Percentiles rank a stretch among this genome's conserved stretches.
phyloP scores from a whole-genome alignment of 2,329 filamentous ascomycete species.

The Leptographium lundbergii region DNA sequence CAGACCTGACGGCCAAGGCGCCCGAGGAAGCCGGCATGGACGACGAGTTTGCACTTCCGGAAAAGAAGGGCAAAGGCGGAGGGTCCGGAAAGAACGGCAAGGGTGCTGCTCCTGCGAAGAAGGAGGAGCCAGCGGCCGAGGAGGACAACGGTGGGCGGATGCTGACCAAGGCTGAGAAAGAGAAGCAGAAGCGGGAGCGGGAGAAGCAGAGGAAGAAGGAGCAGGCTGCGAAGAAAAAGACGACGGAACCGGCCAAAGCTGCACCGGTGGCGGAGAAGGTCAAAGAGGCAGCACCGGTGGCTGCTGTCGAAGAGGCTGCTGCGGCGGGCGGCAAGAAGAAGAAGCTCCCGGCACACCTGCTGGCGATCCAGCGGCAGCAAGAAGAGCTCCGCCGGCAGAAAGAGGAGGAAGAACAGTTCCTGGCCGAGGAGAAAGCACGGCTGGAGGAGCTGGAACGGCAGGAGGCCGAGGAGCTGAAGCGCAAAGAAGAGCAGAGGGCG shows the following conservation, averaged over 20 bases:
- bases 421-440: conserved; percentile 51
- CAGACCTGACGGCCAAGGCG: conserved; percentile 50
- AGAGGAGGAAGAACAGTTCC: conserved; percentile 47
- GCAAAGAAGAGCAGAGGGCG: conserved; percentile 59
- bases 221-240: conserved; percentile 85
- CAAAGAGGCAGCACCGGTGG: conserved; percentile 25
- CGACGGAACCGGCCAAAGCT: conserved; percentile 40
- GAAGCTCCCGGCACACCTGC: conserved; percentile 69
- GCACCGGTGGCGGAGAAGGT: conserved; percentile 29
- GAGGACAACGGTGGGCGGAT: conserved; percentile 51
- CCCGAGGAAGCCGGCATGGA: conserved; percentile 72
- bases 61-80: conserved; percentile 39
- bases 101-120: conserved; percentile 27
- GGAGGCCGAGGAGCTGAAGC: conserved; percentile 55
- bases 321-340: conserved; percentile 61
- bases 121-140: conserved; percentile 33
- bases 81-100: conserved; percentile 19
- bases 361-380: conserved; percentile 68
- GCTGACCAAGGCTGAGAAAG: conserved; percentile 96
- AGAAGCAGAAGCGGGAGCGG: conserved; percentile 93
- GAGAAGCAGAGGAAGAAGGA: conserved; percentile 99
- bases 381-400: conserved; percentile 56
- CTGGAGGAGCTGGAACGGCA: conserved; percentile 52
- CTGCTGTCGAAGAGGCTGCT: conserved; percentile 16
- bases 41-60: conserved; percentile 73